Evolutionary conservation across 768 basidiomycete species (phyloP), one percentile per base, ranked within the genome.

Genomic region (Leccinum variicolor): DNA sequence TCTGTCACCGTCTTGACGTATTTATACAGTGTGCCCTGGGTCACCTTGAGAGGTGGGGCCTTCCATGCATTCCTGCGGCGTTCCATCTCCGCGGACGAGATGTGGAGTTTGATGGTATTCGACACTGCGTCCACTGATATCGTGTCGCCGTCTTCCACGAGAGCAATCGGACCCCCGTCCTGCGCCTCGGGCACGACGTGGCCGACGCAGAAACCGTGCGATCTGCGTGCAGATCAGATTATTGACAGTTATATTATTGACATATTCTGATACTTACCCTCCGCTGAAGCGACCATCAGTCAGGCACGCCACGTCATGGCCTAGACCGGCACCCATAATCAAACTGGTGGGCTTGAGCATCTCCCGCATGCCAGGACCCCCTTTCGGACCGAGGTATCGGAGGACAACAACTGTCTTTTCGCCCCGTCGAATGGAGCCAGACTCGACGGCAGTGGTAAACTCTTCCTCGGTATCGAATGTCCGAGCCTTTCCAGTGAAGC

Each of bases 351-450:
- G 95, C 72, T 98, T 98, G 57, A 98, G 81, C 97, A 99, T 99
- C 79, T 99, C 97, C 51, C 94, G 96, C 96, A 99, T 99, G 61
- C 94, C 94, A 33, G 96, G 96, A 57, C 96, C 97, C 60, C 96
- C 96, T 77, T 93, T 90, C 28, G 96, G 96, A 50, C 97, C 97
- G 63, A 99, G 86, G 72, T 99, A 98, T 50, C 97, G 82, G 69
- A 99, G 78, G 55, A 99, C 90, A 55, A 90, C 92, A 17, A 97
- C 96, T 2, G 93, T 95, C 82, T 98, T 99, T 76, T 97, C 94
- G 7, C 94, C 94, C 74, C 89, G 86, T 73, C 91, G 91, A 77
- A 98, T 90, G 21, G 85, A 85, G 41, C 90, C 92, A 56, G 75
- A 82, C 73, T 97, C 93, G 43, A 98, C 90, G 11, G 96, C 97